phyloP scores from a whole-genome alignment of 176 grass and related monocot species.

The Echinochloa phyllopogon region DNA sequence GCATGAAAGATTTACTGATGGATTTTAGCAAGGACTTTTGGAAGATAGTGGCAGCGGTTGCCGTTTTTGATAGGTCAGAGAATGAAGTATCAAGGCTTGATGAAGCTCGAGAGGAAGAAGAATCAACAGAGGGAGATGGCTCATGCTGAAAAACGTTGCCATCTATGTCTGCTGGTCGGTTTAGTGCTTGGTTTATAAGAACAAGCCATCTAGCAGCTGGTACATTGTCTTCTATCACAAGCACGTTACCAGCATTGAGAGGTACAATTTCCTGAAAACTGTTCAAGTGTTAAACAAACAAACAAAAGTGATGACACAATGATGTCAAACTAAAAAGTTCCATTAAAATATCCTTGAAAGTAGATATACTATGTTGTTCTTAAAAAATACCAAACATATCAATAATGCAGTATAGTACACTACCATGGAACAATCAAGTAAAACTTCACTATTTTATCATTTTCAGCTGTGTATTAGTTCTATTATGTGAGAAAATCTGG shows the following conservation, averaged over 20 bases:
- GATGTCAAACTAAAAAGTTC: background rate
- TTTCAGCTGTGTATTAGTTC: slow-evolving; percentile 1
- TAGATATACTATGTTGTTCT: background rate
- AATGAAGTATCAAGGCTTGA: slow-evolving; percentile 54
- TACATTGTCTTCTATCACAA: slow-evolving; percentile 81
- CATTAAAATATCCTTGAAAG: slow-evolving; percentile 21
- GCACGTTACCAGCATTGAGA: slow-evolving; percentile 84
- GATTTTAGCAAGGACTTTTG: slow-evolving; percentile 78
- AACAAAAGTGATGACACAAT: slow-evolving; percentile 4
- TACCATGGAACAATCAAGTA: background rate
- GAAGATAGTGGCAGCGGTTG: slow-evolving; percentile 70
- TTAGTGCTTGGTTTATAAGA: slow-evolving; percentile 83
- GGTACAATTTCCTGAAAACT: slow-evolving; percentile 99
- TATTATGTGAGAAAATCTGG: slow-evolving; percentile 19
- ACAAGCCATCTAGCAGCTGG: slow-evolving; percentile 83
- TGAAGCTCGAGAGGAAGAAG: slow-evolving; percentile 51
- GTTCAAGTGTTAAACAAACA: slow-evolving; percentile 53
- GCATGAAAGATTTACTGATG: slow-evolving; percentile 86
- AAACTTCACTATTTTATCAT: background rate
- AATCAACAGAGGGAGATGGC: slow-evolving; percentile 57
- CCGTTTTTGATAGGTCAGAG: slow-evolving; percentile 64
- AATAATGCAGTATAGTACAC: background rate
- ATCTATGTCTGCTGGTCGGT: slow-evolving; percentile 49
- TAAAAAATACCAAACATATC: slow-evolving; percentile 17
- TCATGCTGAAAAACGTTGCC: slow-evolving; percentile 51